Percentiles rank a stretch among this genome's conserved stretches.
Conservation (phyloP, 2,329 filamentous ascomycete species). For the Teratosphaeria nubilosa region DNA sequence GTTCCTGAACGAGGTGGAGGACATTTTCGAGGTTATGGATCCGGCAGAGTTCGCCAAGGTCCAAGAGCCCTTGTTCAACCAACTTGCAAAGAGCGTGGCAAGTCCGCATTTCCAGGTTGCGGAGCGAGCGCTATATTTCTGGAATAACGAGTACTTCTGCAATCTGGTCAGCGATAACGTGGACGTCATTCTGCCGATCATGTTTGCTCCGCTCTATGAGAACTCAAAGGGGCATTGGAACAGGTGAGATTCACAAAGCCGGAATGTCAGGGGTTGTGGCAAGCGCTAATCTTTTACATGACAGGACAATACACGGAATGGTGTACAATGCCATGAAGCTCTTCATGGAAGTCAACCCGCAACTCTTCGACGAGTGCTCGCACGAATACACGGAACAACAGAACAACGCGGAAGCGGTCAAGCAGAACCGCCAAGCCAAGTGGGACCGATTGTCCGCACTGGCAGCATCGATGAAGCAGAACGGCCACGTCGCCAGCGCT, state of each 20-base stretch:
- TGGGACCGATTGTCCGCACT: constrained; percentile 81
- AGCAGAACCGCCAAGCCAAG: constrained; percentile 70
- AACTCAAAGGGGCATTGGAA: constrained; percentile 99
- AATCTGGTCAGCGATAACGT: constrained; percentile 98
- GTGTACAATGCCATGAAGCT: constrained; percentile 99
- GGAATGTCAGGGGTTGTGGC: neutral
- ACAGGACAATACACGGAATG: constrained; percentile 96
- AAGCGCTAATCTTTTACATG: constrained; percentile 4
- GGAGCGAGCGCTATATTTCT: constrained; percentile 94
- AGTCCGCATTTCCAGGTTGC: constrained; percentile 99
- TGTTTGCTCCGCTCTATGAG: constrained; percentile 97
- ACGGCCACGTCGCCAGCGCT: constrained; percentile 18
- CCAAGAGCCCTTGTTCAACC: constrained; percentile 93
- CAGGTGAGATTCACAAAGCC: constrained; percentile 47
- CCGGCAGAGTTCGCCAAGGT: constrained; percentile 97
- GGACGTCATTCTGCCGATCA: constrained; percentile 94
- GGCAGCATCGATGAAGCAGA: constrained; percentile 44
- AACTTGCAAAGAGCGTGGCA: constrained; percentile 93
- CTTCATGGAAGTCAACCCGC: constrained; percentile 99
- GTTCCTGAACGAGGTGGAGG: constrained; percentile 98
- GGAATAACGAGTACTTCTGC: constrained; percentile 99
- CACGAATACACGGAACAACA: constrained; percentile 97
- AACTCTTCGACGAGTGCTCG: constrained; percentile 96
- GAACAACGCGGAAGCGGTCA: constrained; percentile 77
- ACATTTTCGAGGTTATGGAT: constrained; percentile 99